A percentile compares a stretch with the other conserved stretches of the same genome.
phyloP scores from a whole-genome alignment of 164 flowering plant genomes.

The Chimonanthus salicifolius region DNA sequence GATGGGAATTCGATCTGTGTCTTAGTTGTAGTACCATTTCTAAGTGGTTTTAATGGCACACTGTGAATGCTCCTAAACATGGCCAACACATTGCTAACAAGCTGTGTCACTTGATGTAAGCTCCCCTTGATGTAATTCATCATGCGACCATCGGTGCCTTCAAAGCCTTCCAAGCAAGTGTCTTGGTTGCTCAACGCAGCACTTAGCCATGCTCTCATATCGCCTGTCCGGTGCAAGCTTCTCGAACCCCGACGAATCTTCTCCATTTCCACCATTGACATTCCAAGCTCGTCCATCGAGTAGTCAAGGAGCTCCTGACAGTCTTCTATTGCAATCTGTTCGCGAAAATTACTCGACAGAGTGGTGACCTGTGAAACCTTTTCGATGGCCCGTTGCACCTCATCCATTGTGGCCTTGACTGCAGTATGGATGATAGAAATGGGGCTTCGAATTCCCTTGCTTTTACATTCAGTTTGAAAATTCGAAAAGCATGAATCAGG shows the following conservation, averaged over 20 bases:
- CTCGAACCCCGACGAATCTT: slow-evolving; percentile 35
- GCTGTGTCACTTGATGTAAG: slow-evolving; percentile 67
- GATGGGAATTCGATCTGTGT: slow-evolving; percentile 29
- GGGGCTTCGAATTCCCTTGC: slow-evolving; percentile 7
- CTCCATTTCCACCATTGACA: slow-evolving; percentile 64
- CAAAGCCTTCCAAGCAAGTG: slow-evolving; percentile 90
- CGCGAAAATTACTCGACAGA: slow-evolving; percentile 51
- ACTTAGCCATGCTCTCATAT: slow-evolving; percentile 80
- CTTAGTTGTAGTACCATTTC: slow-evolving; percentile 14
- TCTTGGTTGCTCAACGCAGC: slow-evolving; percentile 93
- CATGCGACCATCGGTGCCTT: slow-evolving; percentile 56
- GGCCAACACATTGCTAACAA: slow-evolving; percentile 57
- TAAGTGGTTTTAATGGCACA: slow-evolving; percentile 39
- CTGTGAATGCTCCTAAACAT: slow-evolving; percentile 49
- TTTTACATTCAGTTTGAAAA: slow-evolving; percentile 6
- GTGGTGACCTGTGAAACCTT: slow-evolving; percentile 44
- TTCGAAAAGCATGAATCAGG: slow-evolving; percentile 17
- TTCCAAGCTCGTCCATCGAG: slow-evolving; percentile 69
- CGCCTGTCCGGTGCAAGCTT: slow-evolving; percentile 29
- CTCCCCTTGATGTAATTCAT: slow-evolving; percentile 53
- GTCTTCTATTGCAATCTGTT: slow-evolving; percentile 68
- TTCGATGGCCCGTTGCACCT: slow-evolving; percentile 42
- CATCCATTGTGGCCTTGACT: slow-evolving; percentile 38
- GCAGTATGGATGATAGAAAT: slow-evolving; percentile 55
- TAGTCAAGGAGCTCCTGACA: slow-evolving; percentile 82